Conservation (phyloP, 805 yeast genomes). For the Zygotorulaspora florentina region DNA sequence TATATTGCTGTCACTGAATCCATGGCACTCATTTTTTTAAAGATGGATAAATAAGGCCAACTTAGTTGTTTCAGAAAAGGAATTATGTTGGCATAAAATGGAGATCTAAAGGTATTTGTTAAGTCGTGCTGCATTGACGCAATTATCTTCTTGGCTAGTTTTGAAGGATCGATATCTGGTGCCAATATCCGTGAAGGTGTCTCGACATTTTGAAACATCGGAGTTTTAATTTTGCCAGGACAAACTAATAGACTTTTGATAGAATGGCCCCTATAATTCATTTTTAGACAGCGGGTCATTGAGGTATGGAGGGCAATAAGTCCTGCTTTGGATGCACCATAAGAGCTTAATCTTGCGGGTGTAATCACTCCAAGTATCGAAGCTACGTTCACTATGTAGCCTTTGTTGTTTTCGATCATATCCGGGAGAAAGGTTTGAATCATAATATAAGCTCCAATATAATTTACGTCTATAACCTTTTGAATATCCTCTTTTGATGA, state of each 20-base stretch:
- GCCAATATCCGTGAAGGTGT: conserved; percentile 78
- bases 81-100: conserved; percentile 69
- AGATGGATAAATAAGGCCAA: conserved; percentile 46
- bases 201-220: conserved; percentile 64
- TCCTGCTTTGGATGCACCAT: conserved; percentile 90
- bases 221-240: conserved; percentile 82
- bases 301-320: conserved; percentile 81
- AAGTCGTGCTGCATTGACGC: conserved; percentile 55
- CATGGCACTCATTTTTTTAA: conserved; percentile 56
- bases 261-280: conserved; percentile 21
- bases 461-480: conserved; percentile 59
- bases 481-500: conserved; percentile 56
- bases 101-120: conserved; percentile 65
- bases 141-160: conserved; percentile 58
- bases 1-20: conserved; percentile 39
- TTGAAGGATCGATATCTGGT: conserved; percentile 69
- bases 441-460: conserved; percentile 65
- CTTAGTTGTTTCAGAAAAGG: conserved; percentile 72
- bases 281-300: conserved; percentile 40
- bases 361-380: conserved; percentile 82
- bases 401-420: conserved; percentile 59
- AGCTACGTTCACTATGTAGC: conserved; percentile 76
- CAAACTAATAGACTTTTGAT: conserved; percentile 71
- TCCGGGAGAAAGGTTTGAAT: conserved; percentile 67
- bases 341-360: conserved; percentile 74